Percentiles rank a stretch among this genome's conserved stretches.
These are phyloP conservation scores for Ceratobasidium sp. DNA, from an alignment of 1,284 basidiomycete species.

Conservation along the genomic window DNA sequence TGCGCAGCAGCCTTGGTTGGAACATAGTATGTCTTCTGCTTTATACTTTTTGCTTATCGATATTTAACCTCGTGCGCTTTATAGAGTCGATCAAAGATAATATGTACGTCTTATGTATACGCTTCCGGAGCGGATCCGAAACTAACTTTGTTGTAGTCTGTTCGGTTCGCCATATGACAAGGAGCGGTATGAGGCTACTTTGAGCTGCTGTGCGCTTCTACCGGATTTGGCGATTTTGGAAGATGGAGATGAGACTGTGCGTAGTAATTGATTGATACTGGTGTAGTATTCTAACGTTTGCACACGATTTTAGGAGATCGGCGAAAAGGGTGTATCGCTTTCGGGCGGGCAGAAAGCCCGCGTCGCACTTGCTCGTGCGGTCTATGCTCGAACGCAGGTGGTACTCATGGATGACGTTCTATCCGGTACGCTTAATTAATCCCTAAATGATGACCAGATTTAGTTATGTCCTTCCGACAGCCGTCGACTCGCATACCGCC, in stretches of 20 bases:
- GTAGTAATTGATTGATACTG: neutral
- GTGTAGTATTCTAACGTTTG: too few species aligned
- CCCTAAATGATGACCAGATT: too few species aligned
- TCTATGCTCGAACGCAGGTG: slow-evolving; percentile 49
- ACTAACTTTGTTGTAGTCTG: slow-evolving; percentile 49
- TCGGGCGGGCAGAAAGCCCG: slow-evolving; percentile 29
- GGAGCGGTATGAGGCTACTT: slow-evolving; percentile 52
- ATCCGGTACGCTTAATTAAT: neutral
- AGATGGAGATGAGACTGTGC: slow-evolving; percentile 49
- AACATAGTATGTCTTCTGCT: slow-evolving; percentile 39
- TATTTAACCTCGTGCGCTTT: neutral
- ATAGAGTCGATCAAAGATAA: slow-evolving; percentile 32
- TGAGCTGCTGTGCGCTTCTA: slow-evolving; percentile 50
- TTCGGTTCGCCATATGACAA: slow-evolving; percentile 55
- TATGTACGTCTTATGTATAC: neutral
- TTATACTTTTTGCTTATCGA: neutral
- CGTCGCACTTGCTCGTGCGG: slow-evolving; percentile 48
- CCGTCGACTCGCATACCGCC: slow-evolving; percentile 73
- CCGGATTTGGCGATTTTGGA: slow-evolving; percentile 50
- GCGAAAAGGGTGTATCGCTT: slow-evolving; percentile 41
- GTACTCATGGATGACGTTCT: slow-evolving; percentile 50
- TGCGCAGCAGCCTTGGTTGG: slow-evolving; percentile 47
- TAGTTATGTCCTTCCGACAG: neutral
- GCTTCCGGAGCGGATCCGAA: too few species aligned
- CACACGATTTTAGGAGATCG: slow-evolving; percentile 14